phyloP scores from a whole-genome alignment of 208 protist species.

The Lotmaria passim region DNA sequence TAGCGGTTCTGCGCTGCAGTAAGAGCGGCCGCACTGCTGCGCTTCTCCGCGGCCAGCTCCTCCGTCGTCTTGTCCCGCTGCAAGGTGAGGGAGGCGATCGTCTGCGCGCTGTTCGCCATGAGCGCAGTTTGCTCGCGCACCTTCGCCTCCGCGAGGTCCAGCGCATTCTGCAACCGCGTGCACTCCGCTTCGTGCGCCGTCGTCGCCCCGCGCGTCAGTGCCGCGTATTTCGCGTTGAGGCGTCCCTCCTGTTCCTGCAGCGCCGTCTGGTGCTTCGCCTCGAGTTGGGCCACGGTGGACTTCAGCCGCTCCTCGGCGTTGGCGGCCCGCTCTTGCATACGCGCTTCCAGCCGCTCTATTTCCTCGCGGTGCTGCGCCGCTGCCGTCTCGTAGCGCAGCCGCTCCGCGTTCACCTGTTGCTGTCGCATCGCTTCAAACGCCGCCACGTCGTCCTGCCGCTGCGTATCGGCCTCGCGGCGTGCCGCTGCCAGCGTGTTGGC shows the following conservation, averaged over 20 bases:
- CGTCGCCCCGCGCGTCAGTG: slow-evolving; percentile 22
- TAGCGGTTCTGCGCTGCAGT: slow-evolving; percentile 30
- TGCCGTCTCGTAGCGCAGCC: slow-evolving; percentile 31
- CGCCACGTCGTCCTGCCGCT: slow-evolving; percentile 19
- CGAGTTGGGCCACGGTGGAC: slow-evolving; percentile 23
- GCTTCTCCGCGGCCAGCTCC: slow-evolving; percentile 37
- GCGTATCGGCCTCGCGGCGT: slow-evolving; percentile 21
- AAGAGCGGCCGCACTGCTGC: slow-evolving; percentile 23
- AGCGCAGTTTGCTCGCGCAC: slow-evolving; percentile 18
- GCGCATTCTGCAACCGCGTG: slow-evolving; percentile 2
- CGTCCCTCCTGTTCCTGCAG: slow-evolving; percentile 28
- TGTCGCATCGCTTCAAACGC: slow-evolving; percentile 22
- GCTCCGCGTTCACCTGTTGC: slow-evolving; percentile 26
- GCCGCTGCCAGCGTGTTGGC: slow-evolving; percentile 20
- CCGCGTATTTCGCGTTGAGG: slow-evolving; percentile 29
- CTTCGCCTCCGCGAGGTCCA: slow-evolving; percentile 18
- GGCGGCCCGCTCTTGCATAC: slow-evolving; percentile 13
- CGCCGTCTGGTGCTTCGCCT: slow-evolving; percentile 14
- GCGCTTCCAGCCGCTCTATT: slow-evolving; percentile 25
- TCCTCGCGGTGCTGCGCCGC: slow-evolving; percentile 28
- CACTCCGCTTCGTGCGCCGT: slow-evolving; percentile 26
- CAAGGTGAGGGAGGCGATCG: slow-evolving; percentile 19
- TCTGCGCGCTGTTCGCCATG: slow-evolving; percentile 18
- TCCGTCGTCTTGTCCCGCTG: slow-evolving; percentile 33
- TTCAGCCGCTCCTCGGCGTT: slow-evolving; percentile 18